These are phyloP conservation scores for Kwoniella pini DNA, from an alignment of 768 basidiomycete species.

Conservation along the genomic window DNA sequence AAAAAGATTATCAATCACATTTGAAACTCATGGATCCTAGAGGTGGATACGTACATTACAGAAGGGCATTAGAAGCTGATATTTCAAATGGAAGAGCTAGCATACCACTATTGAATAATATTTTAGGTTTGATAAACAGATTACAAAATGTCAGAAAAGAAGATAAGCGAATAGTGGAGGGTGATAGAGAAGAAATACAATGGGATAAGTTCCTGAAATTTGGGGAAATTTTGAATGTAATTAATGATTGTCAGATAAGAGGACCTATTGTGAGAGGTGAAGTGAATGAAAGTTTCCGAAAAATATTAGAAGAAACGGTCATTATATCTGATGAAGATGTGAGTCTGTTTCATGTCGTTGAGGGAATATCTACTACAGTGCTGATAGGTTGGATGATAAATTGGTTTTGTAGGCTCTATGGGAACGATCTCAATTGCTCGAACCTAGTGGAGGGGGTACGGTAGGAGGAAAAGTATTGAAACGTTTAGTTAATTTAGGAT, in stretches of 20 bases:
- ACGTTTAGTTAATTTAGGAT: constrained; percentile 14
- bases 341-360: constrained; percentile 14
- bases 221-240: constrained; percentile 76
- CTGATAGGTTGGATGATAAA: background rate
- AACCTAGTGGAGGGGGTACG: constrained; percentile 22
- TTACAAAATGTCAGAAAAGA: constrained; percentile 83
- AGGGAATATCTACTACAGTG: background rate
- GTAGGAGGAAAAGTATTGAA: constrained; percentile 20
- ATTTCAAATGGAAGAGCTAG: constrained; percentile 70
- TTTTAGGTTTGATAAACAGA: constrained; percentile 77
- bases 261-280: constrained; percentile 32
- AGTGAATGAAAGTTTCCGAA: constrained; percentile 27
- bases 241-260: constrained; percentile 74
- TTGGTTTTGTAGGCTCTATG: constrained; percentile 7
- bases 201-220: constrained; percentile 97
- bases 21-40: constrained; percentile 78
- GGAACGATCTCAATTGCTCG: constrained; percentile 21
- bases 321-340: constrained; percentile 48
- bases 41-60: constrained; percentile 85
- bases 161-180: constrained; percentile 64
- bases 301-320: constrained; percentile 41
- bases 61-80: constrained; percentile 74
- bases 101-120: constrained; percentile 80
- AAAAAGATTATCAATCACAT: constrained; percentile 78
- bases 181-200: constrained; percentile 61